Evolutionary conservation across 768 basidiomycete genomes (phyloP).

Genomic region (Paxillus ammoniavirescens): DNA sequence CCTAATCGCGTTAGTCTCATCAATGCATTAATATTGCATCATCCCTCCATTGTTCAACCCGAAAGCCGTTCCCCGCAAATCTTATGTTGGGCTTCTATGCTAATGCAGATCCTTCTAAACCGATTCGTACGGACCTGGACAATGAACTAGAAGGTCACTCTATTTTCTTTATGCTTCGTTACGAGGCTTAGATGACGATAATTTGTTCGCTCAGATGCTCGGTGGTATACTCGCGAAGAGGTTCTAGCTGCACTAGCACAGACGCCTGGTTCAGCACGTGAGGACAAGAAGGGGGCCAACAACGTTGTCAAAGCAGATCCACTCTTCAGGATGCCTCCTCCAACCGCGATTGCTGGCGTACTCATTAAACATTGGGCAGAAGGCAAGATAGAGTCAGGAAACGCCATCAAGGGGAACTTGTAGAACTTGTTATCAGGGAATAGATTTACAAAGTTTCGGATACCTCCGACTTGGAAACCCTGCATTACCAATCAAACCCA

Average conservation of each 20-base stretch:
- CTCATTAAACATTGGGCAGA: slow-evolving; percentile 81
- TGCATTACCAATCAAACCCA: background rate
- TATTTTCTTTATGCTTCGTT: background rate
- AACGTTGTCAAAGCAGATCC: slow-evolving; percentile 37
- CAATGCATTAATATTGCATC: no score
- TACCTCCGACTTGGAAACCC: no score
- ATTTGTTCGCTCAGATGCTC: slow-evolving; percentile 58
- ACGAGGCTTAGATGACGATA: background rate
- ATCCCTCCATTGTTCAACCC: background rate
- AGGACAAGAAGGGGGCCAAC: slow-evolving; percentile 26
- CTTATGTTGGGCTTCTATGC: slow-evolving; percentile 92
- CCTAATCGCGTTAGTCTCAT: background rate
- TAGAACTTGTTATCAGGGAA: slow-evolving; percentile 31
- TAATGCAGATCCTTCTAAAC: slow-evolving; percentile 66
- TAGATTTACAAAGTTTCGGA: no score
- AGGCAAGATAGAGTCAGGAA: slow-evolving; percentile 45
- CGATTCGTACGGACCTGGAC: slow-evolving; percentile 83
- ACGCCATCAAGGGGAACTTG: slow-evolving; percentile 42
- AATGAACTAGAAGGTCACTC: slow-evolving; percentile 88
- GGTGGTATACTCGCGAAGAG: slow-evolving; percentile 82
- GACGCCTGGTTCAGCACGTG: slow-evolving; percentile 26
- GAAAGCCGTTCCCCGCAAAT: slow-evolving; percentile 85
- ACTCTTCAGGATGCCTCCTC: slow-evolving; percentile 72
- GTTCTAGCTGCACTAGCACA: slow-evolving; percentile 56
- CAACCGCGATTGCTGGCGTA: slow-evolving; percentile 80